A percentile compares a stretch with the other conserved stretches of the same genome.
phyloP scores from a whole-genome alignment of 2,329 filamentous ascomycete genomes.

The Calonectria hawksworthii region DNA sequence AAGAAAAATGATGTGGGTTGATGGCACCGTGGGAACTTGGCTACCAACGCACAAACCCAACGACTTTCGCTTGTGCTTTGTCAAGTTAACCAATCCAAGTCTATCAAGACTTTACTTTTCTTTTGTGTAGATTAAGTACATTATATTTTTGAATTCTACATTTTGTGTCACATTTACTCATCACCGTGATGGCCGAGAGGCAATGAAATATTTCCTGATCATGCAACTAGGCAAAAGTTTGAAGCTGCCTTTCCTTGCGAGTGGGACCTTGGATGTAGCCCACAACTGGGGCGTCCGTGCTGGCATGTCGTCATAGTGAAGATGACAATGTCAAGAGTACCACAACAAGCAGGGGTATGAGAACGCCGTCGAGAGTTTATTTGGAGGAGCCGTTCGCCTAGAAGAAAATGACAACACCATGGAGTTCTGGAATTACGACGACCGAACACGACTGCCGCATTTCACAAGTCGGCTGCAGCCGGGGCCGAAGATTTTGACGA shows the following conservation, averaged over 20 bases:
- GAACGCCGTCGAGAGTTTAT: conserved; percentile 7
- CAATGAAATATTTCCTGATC: not conserved
- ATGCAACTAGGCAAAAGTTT: not conserved
- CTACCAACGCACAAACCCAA: not conserved
- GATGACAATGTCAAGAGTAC: not conserved
- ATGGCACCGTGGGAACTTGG: not conserved
- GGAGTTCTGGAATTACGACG: not conserved
- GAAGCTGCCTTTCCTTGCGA: not conserved
- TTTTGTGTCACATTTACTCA: not conserved
- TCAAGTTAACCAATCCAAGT: not conserved
- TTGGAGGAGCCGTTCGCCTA: not conserved
- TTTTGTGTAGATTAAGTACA: not conserved
- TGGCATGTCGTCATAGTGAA: conserved; percentile 5
- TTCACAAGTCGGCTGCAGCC: not conserved
- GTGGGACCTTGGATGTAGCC: not conserved
- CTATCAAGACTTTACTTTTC: not conserved
- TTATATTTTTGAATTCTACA: not conserved
- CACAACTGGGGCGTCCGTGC: not conserved
- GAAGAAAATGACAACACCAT: not conserved
- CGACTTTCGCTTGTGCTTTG: not conserved
- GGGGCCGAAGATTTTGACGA: not conserved
- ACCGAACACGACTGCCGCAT: not conserved
- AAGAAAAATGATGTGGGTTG: not conserved
- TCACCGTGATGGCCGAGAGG: no score
- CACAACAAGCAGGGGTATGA: not conserved